Conservation (phyloP, 164 flowering plant species). For the Brasenia schreberi region DNA sequence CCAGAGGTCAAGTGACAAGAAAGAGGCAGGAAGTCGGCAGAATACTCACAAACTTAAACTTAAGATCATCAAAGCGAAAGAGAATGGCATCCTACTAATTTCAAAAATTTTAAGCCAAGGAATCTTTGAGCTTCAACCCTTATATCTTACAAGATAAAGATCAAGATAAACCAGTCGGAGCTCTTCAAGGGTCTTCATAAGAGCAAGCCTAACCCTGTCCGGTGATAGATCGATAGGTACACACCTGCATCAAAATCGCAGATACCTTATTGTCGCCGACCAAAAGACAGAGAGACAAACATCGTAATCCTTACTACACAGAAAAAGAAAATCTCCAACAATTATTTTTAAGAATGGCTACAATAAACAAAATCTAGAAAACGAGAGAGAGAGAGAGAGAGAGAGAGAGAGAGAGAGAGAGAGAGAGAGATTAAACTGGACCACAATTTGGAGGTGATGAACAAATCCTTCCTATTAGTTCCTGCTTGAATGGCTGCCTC, state of each 20-base stretch:
- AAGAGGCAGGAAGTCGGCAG: too few relatives aligned
- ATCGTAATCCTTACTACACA: too few relatives aligned
- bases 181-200: slow-evolving; percentile 34
- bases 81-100: neutral
- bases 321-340: too few relatives aligned
- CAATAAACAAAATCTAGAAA: too few relatives aligned
- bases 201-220: slow-evolving; percentile 32
- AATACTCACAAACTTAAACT: too few relatives aligned
- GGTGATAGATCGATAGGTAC: slow-evolving; percentile 34
- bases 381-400: too few relatives aligned
- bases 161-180: slow-evolving; percentile 49
- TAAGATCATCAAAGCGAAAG: neutral
- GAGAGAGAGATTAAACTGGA: slow-evolving; percentile 3
- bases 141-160: slow-evolving; percentile 31
- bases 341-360: neutral
- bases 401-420: neutral
- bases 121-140: neutral
- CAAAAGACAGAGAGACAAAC: too few relatives aligned
- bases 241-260: too few relatives aligned
- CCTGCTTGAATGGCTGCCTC: slow-evolving; percentile 39
- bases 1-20: neutral
- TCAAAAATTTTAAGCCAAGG: too few relatives aligned
- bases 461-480: slow-evolving; percentile 33
- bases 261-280: too few relatives aligned
- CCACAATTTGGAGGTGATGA: slow-evolving; percentile 46